phyloP scores from a whole-genome alignment of 2,329 filamentous ascomycete genomes.

The Botrytis medusae region DNA sequence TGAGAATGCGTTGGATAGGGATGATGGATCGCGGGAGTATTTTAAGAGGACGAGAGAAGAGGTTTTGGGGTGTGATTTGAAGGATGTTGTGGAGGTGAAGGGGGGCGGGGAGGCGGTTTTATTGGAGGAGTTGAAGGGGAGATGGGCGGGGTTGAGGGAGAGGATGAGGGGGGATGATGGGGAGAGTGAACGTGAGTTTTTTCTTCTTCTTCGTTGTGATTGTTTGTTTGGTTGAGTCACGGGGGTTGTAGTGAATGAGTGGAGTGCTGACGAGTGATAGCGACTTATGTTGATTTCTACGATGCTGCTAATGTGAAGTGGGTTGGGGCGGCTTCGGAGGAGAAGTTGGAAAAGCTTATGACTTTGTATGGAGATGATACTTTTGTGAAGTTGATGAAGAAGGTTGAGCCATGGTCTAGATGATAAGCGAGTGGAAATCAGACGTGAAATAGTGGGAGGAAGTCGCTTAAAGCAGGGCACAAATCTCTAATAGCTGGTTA shows the following conservation, averaged over 20 bases:
- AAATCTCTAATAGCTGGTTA: rapidly evolving
- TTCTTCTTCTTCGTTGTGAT: too few relatives aligned
- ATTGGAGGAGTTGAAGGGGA: slow-evolving; percentile 22
- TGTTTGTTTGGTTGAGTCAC: background rate
- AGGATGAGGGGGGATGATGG: slow-evolving; percentile 29
- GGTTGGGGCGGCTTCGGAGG: slow-evolving; percentile 26
- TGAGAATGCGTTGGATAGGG: slow-evolving; percentile 26
- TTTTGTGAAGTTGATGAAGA: slow-evolving; percentile 31
- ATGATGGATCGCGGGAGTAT: slow-evolving; percentile 28
- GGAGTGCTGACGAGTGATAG: slow-evolving; percentile 19
- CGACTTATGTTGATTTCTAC: slow-evolving; percentile 29
- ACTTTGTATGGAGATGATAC: slow-evolving; percentile 30
- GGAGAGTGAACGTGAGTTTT: slow-evolving; percentile 29
- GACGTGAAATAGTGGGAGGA: background rate
- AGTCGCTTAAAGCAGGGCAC: background rate
- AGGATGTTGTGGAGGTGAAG: slow-evolving; percentile 23
- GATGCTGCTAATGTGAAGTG: slow-evolving; percentile 27
- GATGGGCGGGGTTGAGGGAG: slow-evolving; percentile 25
- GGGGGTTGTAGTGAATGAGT: background rate
- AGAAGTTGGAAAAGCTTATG: slow-evolving; percentile 26
- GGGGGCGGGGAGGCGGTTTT: slow-evolving; percentile 25
- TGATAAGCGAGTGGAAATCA: background rate
- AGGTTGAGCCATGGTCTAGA: slow-evolving; percentile 23
- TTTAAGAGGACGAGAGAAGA: slow-evolving; percentile 28
- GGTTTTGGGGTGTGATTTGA: slow-evolving; percentile 8